Evolutionary conservation across 139 green algal genomes (phyloP), one percentile per base, ranked within the genome.

Genomic region (Astrephomene gubernaculifera): DNA sequence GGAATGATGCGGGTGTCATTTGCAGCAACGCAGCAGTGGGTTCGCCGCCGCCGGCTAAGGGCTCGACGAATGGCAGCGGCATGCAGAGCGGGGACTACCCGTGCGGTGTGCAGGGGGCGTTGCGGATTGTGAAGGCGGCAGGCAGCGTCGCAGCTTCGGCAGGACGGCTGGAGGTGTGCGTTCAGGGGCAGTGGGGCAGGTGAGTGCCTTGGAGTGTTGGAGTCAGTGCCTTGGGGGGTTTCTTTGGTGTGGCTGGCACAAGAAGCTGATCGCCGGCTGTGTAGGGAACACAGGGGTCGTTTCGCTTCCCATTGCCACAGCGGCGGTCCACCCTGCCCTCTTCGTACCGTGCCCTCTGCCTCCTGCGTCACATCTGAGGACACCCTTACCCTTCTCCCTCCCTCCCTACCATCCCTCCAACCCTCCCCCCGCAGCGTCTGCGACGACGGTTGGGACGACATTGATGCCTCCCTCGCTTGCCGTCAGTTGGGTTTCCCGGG

Each of bases 401-500:
- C 49, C 49, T 57, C n/a, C n/a, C n/a, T n/a, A n/a, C n/a, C n/a
- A n/a, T n/a, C n/a, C n/a, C n/a, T n/a, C n/a, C n/a, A n/a, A n/a
- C n/a, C n/a, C n/a, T n/a, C n/a, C 65, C 6, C 1, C 44, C 43
- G 70, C 70, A 85, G 63, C 45, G 64, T 85, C 3, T 85, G 79
- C 44, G 64, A 85, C 43, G 79, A 85, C 35, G 27, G 22, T 2
- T 85, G 79, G 79, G 44, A 85, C 31, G 53, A 76, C 64, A 12
- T 21, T 0, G 79, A 85, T 64, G 79, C 79, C 27, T 6, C 0
- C 33, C 64, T 85, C 41, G 64, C 44, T 4, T 85, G 79, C 64
- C 44, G 35, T 1, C 79, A 85, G 44, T 9, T 85, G 33, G 63
- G 79, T 19, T 85, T 41, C 31, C 3, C 44, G 7, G 25, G 44